phyloP scores from a whole-genome alignment of 139 green algal genomes.

The Limnomonas spitsbergensis region DNA sequence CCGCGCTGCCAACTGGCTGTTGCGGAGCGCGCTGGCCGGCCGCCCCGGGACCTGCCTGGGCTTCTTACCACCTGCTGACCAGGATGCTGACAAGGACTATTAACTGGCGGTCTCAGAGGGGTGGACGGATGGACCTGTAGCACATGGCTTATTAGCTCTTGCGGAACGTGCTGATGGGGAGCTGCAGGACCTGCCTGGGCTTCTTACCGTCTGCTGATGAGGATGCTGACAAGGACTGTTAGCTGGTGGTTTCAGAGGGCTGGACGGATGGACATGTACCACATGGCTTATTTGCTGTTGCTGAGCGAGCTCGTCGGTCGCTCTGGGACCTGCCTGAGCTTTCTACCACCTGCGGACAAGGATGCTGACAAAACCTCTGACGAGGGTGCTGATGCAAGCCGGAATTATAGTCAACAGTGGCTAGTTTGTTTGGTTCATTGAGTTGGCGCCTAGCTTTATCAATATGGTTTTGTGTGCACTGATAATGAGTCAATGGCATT shows the following conservation, averaged over 20 bases:
- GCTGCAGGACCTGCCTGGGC: slow-evolving; percentile 27
- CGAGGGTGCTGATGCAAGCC: slow-evolving; percentile 40
- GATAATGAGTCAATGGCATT: too few relatives aligned
- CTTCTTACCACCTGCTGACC: slow-evolving; percentile 61
- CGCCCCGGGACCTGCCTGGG: slow-evolving; percentile 28
- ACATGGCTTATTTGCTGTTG: slow-evolving; percentile 58
- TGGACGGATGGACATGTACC: slow-evolving; percentile 59
- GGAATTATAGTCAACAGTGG: slow-evolving; percentile 57
- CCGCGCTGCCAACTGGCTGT: slow-evolving; percentile 57
- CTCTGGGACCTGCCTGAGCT: slow-evolving; percentile 35
- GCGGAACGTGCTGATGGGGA: slow-evolving; percentile 47
- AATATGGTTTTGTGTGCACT: too few relatives aligned
- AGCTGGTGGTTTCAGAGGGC: slow-evolving; percentile 43
- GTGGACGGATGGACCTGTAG: slow-evolving; percentile 60
- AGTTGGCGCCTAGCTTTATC: too few relatives aligned
- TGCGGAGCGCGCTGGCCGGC: slow-evolving; percentile 52
- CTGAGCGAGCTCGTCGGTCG: slow-evolving; percentile 44
- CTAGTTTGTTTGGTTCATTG: too few relatives aligned
- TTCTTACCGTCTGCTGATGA: slow-evolving; percentile 63
- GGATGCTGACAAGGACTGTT: too few relatives aligned
- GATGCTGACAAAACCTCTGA: too few relatives aligned
- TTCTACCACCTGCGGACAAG: slow-evolving; percentile 59
- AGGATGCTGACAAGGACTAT: too few relatives aligned
- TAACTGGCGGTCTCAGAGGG: slow-evolving; percentile 42
- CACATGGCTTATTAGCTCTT: slow-evolving; percentile 58